Percentiles rank a stretch among this genome's conserved stretches.
Conservation (phyloP, 768 basidiomycete species). For the Agaricus bisporus region DNA sequence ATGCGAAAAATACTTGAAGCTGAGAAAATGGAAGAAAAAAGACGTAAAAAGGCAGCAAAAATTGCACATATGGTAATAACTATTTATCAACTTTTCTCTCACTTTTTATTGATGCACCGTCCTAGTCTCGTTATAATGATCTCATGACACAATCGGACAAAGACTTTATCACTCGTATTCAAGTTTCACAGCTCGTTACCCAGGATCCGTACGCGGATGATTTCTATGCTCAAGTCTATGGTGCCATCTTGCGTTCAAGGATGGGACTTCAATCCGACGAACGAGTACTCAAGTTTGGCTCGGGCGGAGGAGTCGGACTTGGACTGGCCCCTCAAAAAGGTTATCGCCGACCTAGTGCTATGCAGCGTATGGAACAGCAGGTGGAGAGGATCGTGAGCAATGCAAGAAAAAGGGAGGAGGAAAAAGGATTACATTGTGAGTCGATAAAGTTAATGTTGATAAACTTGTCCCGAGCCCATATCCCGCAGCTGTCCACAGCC, state of each 20-base stretch:
- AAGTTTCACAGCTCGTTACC: constrained; percentile 96
- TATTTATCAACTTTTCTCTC: neutral
- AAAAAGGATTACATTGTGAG: constrained; percentile 63
- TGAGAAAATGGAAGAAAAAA: constrained; percentile 81
- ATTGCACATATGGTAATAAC: constrained; percentile 75
- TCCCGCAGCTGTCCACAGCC: constrained; percentile 55
- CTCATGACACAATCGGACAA: constrained; percentile 98
- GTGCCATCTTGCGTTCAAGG: constrained; percentile 75
- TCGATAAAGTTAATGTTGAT: neutral
- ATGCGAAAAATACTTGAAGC: constrained; percentile 89
- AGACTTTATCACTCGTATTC: constrained; percentile 98
- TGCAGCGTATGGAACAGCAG: constrained; percentile 92
- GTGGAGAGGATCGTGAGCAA: constrained; percentile 95
- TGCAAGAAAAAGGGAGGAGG: constrained; percentile 80
- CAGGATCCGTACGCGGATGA: constrained; percentile 97
- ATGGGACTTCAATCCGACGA: constrained; percentile 72
- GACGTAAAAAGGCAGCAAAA: constrained; percentile 75
- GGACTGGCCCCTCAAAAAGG: constrained; percentile 67
- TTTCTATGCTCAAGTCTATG: constrained; percentile 96
- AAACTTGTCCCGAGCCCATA: neutral
- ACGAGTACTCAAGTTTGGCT: constrained; percentile 80
- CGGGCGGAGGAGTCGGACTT: constrained; percentile 78
- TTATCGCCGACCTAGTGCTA: constrained; percentile 71
- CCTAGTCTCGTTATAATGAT: constrained; percentile 87
- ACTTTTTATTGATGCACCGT: constrained; percentile 3